Base-by-base conservation (phyloP, 257 asterid species). In the Forsythia suspensa region DNA sequence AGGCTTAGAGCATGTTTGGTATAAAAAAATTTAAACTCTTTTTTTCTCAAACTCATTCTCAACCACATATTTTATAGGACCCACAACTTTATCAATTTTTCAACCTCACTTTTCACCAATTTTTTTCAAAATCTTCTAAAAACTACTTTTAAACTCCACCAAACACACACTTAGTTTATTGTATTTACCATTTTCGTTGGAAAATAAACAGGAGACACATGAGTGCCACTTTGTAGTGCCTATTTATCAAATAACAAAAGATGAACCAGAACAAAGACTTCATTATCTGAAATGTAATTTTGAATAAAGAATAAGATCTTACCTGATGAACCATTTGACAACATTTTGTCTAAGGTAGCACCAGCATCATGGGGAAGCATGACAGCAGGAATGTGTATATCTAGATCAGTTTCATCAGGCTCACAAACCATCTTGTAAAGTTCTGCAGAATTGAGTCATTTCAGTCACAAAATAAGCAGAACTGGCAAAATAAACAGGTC, bases 401-500 rank as follows among this genome's bases (percentile, higher is more conserved):
- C 97, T 55, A 94, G 86, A 85, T 92, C 96, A 34, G 95, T 92
- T 86, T 94, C 98, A 81, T 90, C 92, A 34, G 94, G 90, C 81
- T 92, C 97, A 83, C 98, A 94, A 71, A 92, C 96, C 98, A 94
- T 94, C 91, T 94, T 94, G 93, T 90, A 94, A 40, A 94, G 98
- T 85, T 93, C 98, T 94, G 92, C 81, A 85, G 41, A 42, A 57
- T 24, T 39, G 80, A 88, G 38, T 34, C 70, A 80, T 57, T 24
- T 77, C 5, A 66, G 61, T 48, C 55, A 80, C 42, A 65, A 18
- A 41, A 8, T 44, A 59, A 74, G 36, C 20, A 20, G 48, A 80
- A 7, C 51, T 18, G 16, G 40, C 43, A 20, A 55, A 71, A 61
- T 24, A 20, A 20, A 3, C 66, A 29, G 40, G 48, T 36, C 57